Evolutionary conservation across 1,284 basidiomycete genomes (phyloP), one percentile per base, ranked within the genome.

Genomic region (Cutaneotrichosporon sp.): DNA sequence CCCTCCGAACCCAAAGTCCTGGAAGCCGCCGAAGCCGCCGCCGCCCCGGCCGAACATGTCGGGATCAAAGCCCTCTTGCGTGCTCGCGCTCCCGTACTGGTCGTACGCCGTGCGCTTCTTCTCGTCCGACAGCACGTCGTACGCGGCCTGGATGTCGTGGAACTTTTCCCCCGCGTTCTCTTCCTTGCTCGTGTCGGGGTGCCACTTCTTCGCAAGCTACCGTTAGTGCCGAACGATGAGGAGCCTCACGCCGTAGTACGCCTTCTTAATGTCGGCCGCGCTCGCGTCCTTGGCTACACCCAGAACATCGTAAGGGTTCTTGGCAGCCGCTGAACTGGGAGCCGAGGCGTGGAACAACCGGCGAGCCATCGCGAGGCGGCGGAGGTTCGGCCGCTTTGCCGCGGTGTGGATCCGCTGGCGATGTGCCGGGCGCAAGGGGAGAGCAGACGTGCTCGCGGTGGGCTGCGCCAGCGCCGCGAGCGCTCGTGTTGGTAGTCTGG

Each of bases 111-210:
- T 86, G 64, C 92, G 88, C 80, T 97, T 99, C 82, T 90, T 91
- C 30, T 94, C 91, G 74, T 99, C 97, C 80, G 95, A 94, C 59
- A 97, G 82, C 59, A 87, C 89, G 94, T 99, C 97, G 82, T 98
- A 99, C 11, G 97, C 97, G 71, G 88, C 86, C 80, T 99, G 97
- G 65, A 99, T 97, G 80, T 99, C 95, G 36, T 96, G 86, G 80
- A 99, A 99, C 76, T 91, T 91, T 68, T 92, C 91, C 73, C 92
- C 90, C 0, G 96, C 92, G 56, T 85, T 85, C 73, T 91, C 89
- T 78, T 97, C 94, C 65, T 94, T 91, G 82, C 94, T 97, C 22
- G 94, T 94, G 76, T 99, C 97, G 0, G 97, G 97, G 81, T 99
- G 97, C 76, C 89, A 97, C 84, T 98, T 97, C 67, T 97, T 91